A percentile compares a stretch with the other conserved stretches of the same genome.
These are phyloP conservation scores for Diutina siamensis DNA, from an alignment of 1,139 yeast species.

Conservation along the genomic window DNA sequence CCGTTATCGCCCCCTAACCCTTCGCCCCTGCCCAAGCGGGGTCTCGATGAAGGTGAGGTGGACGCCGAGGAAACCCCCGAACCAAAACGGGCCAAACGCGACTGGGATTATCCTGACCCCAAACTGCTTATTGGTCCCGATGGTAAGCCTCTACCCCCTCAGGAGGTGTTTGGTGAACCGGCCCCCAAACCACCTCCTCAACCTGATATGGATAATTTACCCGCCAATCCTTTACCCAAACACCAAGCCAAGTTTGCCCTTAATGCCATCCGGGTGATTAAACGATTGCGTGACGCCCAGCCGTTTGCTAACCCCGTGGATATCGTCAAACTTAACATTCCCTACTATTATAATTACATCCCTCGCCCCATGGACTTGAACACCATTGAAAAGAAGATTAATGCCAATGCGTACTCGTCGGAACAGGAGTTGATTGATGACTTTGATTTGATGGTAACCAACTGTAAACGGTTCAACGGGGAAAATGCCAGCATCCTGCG, in stretches of 20 bases:
- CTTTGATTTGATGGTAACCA: slow-evolving; percentile 73
- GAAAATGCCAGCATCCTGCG: slow-evolving; percentile 69
- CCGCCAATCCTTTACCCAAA: slow-evolving; percentile 64
- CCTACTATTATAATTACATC: slow-evolving; percentile 76
- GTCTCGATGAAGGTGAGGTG: slow-evolving; percentile 16
- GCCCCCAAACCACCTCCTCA: slow-evolving; percentile 66
- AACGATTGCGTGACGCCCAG: slow-evolving; percentile 81
- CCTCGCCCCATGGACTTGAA: slow-evolving; percentile 88
- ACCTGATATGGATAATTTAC: slow-evolving; percentile 61
- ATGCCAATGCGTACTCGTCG: slow-evolving; percentile 55
- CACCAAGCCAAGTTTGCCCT: slow-evolving; percentile 71
- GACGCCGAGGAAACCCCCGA: slow-evolving; percentile 11
- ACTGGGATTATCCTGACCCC: slow-evolving; percentile 9
- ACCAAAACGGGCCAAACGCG: slow-evolving; percentile 15
- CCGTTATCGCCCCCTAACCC: slow-evolving; percentile 38
- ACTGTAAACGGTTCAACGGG: slow-evolving; percentile 82
- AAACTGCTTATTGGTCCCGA: slow-evolving; percentile 3
- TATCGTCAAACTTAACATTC: slow-evolving; percentile 76
- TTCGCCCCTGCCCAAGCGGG: slow-evolving; percentile 31
- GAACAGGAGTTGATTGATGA: slow-evolving; percentile 65
- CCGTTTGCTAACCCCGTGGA: slow-evolving; percentile 92
- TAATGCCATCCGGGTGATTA: slow-evolving; percentile 67
- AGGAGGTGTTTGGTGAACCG: slow-evolving; percentile 19
- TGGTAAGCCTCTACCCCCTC: slow-evolving; percentile 5
- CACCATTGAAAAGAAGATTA: slow-evolving; percentile 76